Evolutionary conservation across 139 green algal genomes (phyloP).

Genomic region (Deuterostichococcus epilithicus): DNA sequence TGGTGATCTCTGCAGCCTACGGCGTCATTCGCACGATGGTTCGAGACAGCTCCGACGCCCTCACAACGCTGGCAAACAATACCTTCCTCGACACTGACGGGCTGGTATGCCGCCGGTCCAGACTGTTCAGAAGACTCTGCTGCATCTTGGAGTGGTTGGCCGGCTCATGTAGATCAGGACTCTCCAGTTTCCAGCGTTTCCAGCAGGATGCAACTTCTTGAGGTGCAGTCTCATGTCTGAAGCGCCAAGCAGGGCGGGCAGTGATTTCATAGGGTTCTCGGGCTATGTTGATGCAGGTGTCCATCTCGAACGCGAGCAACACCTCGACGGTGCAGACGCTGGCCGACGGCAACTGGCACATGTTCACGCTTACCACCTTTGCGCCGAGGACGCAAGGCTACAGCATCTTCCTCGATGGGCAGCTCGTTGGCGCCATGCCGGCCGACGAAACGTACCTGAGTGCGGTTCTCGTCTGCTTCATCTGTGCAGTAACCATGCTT

Average conservation of each 20-base stretch:
- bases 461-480: not conserved
- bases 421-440: conserved; percentile 6
- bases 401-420: conserved; percentile 48
- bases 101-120: not conserved
- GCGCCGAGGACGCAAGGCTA: conserved; percentile 32
- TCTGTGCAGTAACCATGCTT: no score
- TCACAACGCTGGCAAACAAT: not conserved
- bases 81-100: conserved; percentile 46
- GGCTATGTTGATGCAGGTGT: conserved; percentile 9
- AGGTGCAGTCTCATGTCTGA: conserved; percentile 1
- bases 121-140: not conserved
- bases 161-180: no score
- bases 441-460: conserved; percentile 2
- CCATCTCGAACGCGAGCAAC: conserved; percentile 14
- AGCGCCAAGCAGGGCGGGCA: not conserved
- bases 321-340: not conserved
- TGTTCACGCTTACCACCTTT: conserved; percentile 55
- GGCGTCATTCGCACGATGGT: conserved; percentile 45
- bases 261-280: not conserved
- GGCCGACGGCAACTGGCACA: conserved; percentile 63
- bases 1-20: conserved; percentile 1
- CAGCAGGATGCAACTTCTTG: no score
- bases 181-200: no score
- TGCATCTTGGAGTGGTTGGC: not conserved
- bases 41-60: conserved; percentile 20